Conservation (phyloP, 2,329 filamentous ascomycete species). For the Microdochium bolleyi region DNA sequence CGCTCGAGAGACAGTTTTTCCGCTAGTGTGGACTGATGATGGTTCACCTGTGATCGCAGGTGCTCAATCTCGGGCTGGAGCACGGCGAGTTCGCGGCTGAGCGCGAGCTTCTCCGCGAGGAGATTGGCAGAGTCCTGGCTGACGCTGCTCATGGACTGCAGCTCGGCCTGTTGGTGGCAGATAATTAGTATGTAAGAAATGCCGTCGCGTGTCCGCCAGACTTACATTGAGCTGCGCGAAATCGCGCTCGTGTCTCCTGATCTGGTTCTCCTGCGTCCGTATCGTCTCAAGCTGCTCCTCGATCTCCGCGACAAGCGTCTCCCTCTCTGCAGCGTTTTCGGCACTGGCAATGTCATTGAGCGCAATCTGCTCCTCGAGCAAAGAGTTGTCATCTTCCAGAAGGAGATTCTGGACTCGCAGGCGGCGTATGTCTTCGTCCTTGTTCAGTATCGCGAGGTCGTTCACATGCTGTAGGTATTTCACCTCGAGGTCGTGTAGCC, state of each 20-base stretch:
- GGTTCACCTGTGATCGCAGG: slow-evolving; percentile 42
- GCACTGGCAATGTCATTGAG: slow-evolving; percentile 17
- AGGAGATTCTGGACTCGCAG: slow-evolving; percentile 61
- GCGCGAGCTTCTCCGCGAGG: slow-evolving; percentile 48
- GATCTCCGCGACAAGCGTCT: slow-evolving; percentile 32
- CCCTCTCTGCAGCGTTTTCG: slow-evolving; percentile 27
- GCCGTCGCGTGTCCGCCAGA: background rate
- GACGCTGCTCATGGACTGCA: slow-evolving; percentile 58
- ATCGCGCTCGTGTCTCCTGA: slow-evolving; percentile 40
- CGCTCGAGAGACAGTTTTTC: slow-evolving; percentile 77
- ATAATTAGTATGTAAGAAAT: slow-evolving; percentile 10
- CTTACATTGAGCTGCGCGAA: slow-evolving; percentile 39
- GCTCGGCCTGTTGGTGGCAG: slow-evolving; percentile 49
- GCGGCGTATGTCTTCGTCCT: slow-evolving; percentile 67
- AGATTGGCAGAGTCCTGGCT: slow-evolving; percentile 64
- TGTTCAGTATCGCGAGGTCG: slow-evolving; percentile 58
- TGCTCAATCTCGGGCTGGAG: slow-evolving; percentile 50
- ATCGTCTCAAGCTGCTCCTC: slow-evolving; percentile 31
- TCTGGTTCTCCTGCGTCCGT: slow-evolving; percentile 35
- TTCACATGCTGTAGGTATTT: slow-evolving; percentile 60
- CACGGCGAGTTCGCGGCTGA: slow-evolving; percentile 41
- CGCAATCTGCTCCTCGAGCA: slow-evolving; percentile 55
- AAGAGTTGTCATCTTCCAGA: slow-evolving; percentile 67
- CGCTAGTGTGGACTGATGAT: slow-evolving; percentile 60
- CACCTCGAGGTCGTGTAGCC: slow-evolving; percentile 54